Evolutionary conservation across 179 eudicot genomes (phyloP).

Genomic region (Sideroxylon spinosum): DNA sequence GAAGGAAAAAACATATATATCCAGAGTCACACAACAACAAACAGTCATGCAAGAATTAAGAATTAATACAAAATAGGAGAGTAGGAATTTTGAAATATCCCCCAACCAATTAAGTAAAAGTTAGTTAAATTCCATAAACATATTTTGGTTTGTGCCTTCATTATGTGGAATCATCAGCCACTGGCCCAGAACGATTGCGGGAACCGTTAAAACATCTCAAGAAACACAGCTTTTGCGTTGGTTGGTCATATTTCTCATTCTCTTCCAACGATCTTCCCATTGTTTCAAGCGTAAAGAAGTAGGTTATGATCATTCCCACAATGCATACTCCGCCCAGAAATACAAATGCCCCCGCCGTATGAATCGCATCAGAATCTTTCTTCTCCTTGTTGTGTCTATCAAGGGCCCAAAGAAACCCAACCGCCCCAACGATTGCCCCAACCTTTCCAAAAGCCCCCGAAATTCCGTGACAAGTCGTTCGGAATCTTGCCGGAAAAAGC

Average conservation of each 20-base stretch:
- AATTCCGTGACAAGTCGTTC: constrained; percentile 54
- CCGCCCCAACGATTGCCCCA: background rate
- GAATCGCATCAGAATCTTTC: background rate
- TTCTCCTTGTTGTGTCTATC: background rate
- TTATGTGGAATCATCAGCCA: too few relatives aligned
- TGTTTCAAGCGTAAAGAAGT: background rate
- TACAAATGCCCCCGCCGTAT: background rate
- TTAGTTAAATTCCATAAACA: too few relatives aligned
- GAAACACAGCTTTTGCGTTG: background rate
- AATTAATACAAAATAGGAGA: too few relatives aligned
- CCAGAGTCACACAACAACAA: too few relatives aligned
- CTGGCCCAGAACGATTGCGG: too few relatives aligned
- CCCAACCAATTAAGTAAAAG: too few relatives aligned
- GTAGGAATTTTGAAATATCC: too few relatives aligned
- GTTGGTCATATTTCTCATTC: background rate
- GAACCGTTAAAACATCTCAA: background rate
- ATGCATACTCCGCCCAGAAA: background rate
- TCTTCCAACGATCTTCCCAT: constrained; percentile 1
- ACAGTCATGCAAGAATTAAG: too few relatives aligned
- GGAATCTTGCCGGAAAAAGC: constrained; percentile 56
- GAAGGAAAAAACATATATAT: too few relatives aligned
- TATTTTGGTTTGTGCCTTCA: too few relatives aligned
- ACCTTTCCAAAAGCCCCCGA: constrained; percentile 37
- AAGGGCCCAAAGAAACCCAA: background rate
- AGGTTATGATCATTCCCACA: background rate